Conservation (phyloP, 1,284 basidiomycete species). For the Sphaerobolus stellatus region DNA sequence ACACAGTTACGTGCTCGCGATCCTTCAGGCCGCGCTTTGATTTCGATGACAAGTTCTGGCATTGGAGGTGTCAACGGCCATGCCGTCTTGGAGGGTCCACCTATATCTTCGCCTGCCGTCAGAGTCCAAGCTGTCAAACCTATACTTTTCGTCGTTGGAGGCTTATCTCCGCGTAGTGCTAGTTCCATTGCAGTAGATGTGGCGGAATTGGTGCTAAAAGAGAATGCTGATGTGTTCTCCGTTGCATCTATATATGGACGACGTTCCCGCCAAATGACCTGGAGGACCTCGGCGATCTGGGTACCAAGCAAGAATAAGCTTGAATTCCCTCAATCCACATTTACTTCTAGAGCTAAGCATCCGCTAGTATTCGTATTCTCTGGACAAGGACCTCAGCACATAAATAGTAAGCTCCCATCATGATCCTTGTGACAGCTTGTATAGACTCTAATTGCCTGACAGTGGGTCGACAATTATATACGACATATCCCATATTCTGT, state of each 20-base stretch:
- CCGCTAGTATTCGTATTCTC: slow-evolving; percentile 39
- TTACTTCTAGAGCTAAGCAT: slow-evolving; percentile 21
- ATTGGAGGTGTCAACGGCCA: slow-evolving; percentile 46
- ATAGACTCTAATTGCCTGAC: no score
- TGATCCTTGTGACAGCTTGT: neutral
- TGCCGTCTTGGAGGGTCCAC: slow-evolving; percentile 36
- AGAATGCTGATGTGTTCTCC: slow-evolving; percentile 8
- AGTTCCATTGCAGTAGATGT: slow-evolving; percentile 18
- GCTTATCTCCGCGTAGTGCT: slow-evolving; percentile 35
- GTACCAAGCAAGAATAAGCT: no score
- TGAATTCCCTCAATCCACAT: no score
- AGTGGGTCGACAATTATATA: slow-evolving; percentile 44
- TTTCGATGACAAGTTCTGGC: slow-evolving; percentile 43
- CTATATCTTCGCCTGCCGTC: slow-evolving; percentile 9
- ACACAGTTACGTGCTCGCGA: slow-evolving; percentile 19
- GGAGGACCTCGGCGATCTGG: slow-evolving; percentile 27
- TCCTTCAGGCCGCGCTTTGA: slow-evolving; percentile 20
- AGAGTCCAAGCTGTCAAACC: neutral
- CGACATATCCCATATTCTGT: slow-evolving; percentile 34
- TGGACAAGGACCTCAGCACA: slow-evolving; percentile 42
- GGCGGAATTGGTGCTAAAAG: slow-evolving; percentile 5
- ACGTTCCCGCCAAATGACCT: slow-evolving; percentile 29
- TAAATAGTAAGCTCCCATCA: slow-evolving; percentile 26
- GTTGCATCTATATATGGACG: slow-evolving; percentile 13
- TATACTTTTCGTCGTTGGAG: slow-evolving; percentile 33